These are phyloP conservation scores for Metschnikowia reukaufii DNA, from an alignment of 805 yeast genomes.

Conservation along the genomic window DNA sequence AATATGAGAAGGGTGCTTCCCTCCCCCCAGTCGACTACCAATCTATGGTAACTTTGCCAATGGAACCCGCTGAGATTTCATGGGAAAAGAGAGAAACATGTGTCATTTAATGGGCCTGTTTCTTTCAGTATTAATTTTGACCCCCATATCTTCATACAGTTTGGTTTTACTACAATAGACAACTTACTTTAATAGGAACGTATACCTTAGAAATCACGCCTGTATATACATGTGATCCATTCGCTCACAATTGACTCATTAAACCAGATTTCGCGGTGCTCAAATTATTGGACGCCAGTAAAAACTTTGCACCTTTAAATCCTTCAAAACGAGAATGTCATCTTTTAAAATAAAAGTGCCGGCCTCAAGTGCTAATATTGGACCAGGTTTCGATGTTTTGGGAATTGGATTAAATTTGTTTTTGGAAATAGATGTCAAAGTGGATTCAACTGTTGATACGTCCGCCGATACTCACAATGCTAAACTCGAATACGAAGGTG, in stretches of 20 bases:
- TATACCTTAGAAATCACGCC: neutral
- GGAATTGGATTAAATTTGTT: constrained; percentile 85
- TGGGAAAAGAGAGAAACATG: constrained; percentile 67
- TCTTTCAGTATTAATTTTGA: neutral
- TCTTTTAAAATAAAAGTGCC: constrained; percentile 74
- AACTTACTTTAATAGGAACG: neutral
- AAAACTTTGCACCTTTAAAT: neutral
- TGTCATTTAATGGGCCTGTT: constrained; percentile 21
- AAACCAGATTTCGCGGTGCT: neutral
- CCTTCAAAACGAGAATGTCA: constrained; percentile 30
- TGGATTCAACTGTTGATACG: constrained; percentile 53
- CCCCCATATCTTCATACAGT: neutral
- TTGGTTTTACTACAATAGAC: neutral
- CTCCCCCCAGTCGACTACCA: constrained; percentile 75
- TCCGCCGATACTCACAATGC: constrained; percentile 67
- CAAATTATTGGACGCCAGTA: neutral
- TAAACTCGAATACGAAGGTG: constrained; percentile 67
- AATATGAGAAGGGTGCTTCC: constrained; percentile 38
- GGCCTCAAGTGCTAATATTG: constrained; percentile 96
- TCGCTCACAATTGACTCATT: neutral
- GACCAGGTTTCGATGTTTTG: constrained; percentile 96
- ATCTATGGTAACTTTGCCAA: constrained; percentile 91
- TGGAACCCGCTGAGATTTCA: constrained; percentile 64
- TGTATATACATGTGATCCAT: neutral
- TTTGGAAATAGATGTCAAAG: constrained; percentile 65